Evolutionary conservation across 2,329 filamentous ascomycete species (phyloP).

Genomic region (Colletotrichum eleusines): DNA sequence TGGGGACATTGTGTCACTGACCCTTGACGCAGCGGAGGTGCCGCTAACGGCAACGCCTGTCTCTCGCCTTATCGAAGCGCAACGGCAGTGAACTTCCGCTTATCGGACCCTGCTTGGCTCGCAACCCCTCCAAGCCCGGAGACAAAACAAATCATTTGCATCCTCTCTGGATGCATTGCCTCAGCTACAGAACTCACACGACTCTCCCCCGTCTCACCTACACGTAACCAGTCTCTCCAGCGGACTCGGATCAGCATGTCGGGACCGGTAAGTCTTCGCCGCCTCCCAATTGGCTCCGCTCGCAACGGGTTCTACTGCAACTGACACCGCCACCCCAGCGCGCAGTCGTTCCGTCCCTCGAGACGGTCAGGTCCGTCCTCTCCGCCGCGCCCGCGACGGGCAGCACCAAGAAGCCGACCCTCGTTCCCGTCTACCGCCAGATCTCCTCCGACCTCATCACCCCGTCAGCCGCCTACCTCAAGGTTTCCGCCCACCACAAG

Average conservation of each 20-base stretch:
- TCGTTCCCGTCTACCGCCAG: slow-evolving; percentile 85
- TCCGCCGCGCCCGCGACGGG: slow-evolving; percentile 45
- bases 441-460: slow-evolving; percentile 94
- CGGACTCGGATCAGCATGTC: slow-evolving; percentile 35
- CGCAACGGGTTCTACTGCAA: neutral
- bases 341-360: slow-evolving; percentile 59
- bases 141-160: slow-evolving; percentile 31
- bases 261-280: slow-evolving; percentile 33
- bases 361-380: slow-evolving; percentile 60
- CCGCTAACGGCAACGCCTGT: slow-evolving; percentile 37
- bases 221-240: slow-evolving; percentile 10
- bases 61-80: slow-evolving; percentile 34
- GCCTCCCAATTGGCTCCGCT: slow-evolving; percentile 22
- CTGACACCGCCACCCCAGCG: slow-evolving; percentile 47
- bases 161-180: slow-evolving; percentile 26
- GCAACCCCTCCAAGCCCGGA: slow-evolving; percentile 37
- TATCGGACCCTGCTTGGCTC: slow-evolving; percentile 31
- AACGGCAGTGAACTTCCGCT: slow-evolving; percentile 38
- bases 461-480: slow-evolving; percentile 94
- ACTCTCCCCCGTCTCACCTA: slow-evolving; percentile 16
- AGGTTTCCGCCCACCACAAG: slow-evolving; percentile 80
- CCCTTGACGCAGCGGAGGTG: slow-evolving; percentile 36
- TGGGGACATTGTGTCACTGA: slow-evolving; percentile 14
- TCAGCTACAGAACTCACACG: slow-evolving; percentile 28
- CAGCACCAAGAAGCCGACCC: slow-evolving; percentile 66